Evolutionary conservation across 2,329 filamentous ascomycete genomes (phyloP).

Genomic region (Ophiostoma piceae): DNA sequence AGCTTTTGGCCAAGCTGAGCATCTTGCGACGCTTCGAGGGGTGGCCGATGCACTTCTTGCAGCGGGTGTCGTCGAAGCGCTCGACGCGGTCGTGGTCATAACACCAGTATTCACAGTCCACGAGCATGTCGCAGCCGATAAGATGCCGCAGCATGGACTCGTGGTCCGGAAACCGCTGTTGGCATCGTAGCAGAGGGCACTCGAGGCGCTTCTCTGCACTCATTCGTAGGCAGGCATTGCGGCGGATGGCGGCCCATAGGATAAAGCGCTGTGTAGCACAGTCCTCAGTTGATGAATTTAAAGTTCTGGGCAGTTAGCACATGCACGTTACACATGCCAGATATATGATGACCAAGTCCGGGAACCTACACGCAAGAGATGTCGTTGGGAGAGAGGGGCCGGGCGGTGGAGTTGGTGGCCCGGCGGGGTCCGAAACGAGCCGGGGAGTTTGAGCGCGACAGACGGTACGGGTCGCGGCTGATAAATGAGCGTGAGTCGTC

Average conservation of each 20-base stretch:
- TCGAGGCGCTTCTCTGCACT: slow-evolving; percentile 44
- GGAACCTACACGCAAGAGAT: slow-evolving; percentile 28
- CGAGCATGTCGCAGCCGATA: slow-evolving; percentile 44
- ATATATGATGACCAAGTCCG: neutral
- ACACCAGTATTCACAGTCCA: slow-evolving; percentile 51
- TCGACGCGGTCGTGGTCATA: slow-evolving; percentile 51
- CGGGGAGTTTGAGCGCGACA: slow-evolving; percentile 25
- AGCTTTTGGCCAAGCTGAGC: slow-evolving; percentile 48
- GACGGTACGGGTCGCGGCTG: slow-evolving; percentile 12
- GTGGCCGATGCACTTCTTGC: slow-evolving; percentile 46
- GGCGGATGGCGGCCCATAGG: slow-evolving; percentile 52
- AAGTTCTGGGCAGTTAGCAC: slow-evolving; percentile 16
- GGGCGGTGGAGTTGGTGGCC: slow-evolving; percentile 22
- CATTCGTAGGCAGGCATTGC: slow-evolving; percentile 47
- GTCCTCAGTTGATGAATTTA: slow-evolving; percentile 40
- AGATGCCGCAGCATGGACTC: slow-evolving; percentile 52
- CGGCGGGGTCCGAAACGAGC: slow-evolving; percentile 26
- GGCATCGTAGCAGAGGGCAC: slow-evolving; percentile 50
- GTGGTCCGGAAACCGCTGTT: slow-evolving; percentile 46
- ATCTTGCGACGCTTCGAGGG: slow-evolving; percentile 49
- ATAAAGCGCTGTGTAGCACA: slow-evolving; percentile 52
- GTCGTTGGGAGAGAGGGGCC: slow-evolving; percentile 19
- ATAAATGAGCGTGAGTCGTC: slow-evolving; percentile 24
- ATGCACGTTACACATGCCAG: neutral
- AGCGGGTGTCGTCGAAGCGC: slow-evolving; percentile 48